Conservation (phyloP, 140 eudicot genomes). For the Erigeron philadelphicus region DNA sequence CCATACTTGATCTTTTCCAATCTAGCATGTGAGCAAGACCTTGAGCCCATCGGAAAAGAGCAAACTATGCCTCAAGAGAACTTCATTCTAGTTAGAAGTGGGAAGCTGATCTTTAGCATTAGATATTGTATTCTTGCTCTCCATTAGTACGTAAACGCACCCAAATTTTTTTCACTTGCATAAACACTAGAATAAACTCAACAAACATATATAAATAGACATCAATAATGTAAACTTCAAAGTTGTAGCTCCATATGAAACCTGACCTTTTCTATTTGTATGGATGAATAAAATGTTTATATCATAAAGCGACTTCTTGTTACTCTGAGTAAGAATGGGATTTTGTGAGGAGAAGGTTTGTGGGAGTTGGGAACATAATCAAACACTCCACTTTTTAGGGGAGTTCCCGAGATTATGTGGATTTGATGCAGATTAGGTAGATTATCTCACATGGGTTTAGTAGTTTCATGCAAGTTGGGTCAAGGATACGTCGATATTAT, state of each 20-base stretch:
- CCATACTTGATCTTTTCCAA: too few species aligned
- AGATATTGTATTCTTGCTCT: constrained; percentile 21
- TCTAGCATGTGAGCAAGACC: constrained; percentile 32
- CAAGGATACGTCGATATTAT: too few species aligned
- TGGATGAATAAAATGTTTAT: neutral
- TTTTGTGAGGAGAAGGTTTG: neutral
- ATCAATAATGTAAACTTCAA: neutral
- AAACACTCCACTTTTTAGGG: too few species aligned
- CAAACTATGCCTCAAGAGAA: constrained; percentile 49
- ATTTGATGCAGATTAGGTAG: too few species aligned
- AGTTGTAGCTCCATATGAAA: too few species aligned
- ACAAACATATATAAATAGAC: neutral
- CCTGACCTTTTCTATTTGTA: too few species aligned
- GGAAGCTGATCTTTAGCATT: constrained; percentile 21
- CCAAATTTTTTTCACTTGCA: constrained; percentile 18
- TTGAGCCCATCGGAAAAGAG: constrained; percentile 62
- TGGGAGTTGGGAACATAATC: too few species aligned
- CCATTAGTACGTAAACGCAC: constrained; percentile 35
- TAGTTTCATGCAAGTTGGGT: too few species aligned
- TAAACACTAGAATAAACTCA: constrained; percentile 20
- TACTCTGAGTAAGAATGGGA: constrained; percentile 14
- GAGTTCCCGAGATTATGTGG: too few species aligned
- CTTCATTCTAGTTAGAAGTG: constrained; percentile 52
- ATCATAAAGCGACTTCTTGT: constrained; percentile 12
- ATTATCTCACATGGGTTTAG: too few species aligned